A percentile compares a stretch with the other conserved stretches of the same genome.
phyloP scores from a whole-genome alignment of 768 basidiomycete genomes.

The Tricholoma saponaceum region DNA sequence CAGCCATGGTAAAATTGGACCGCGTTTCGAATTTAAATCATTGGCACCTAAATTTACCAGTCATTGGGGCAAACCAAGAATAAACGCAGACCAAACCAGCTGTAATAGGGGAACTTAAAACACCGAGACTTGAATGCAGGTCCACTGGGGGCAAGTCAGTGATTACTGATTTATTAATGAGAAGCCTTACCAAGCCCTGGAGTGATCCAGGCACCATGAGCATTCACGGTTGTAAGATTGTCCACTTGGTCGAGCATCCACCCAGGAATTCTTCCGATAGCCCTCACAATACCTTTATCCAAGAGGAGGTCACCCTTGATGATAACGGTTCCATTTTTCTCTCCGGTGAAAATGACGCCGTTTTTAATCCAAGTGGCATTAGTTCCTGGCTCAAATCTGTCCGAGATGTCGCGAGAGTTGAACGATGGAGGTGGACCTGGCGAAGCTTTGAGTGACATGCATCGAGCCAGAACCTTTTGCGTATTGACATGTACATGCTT shows the following conservation, averaged over 20 bases:
- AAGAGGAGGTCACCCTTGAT: slow-evolving; percentile 65
- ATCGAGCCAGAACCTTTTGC: slow-evolving; percentile 40
- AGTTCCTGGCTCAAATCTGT: slow-evolving; percentile 65
- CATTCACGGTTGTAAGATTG: slow-evolving; percentile 56
- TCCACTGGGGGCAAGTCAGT: slow-evolving; percentile 42
- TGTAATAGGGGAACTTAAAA: slow-evolving; percentile 60
- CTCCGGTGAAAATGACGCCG: slow-evolving; percentile 64
- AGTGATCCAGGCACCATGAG: slow-evolving; percentile 63
- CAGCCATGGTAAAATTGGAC: slow-evolving; percentile 73
- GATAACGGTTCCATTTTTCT: slow-evolving; percentile 46
- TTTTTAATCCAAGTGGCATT: slow-evolving; percentile 67
- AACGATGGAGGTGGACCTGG: slow-evolving; percentile 39
- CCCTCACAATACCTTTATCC: slow-evolving; percentile 59
- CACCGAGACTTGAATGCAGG: slow-evolving; percentile 77
- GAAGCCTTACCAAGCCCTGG: slow-evolving; percentile 51
- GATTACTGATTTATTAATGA: slow-evolving; percentile 17
- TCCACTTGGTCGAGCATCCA: slow-evolving; percentile 28
- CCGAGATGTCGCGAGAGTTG: slow-evolving; percentile 45
- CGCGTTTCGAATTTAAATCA: slow-evolving; percentile 64
- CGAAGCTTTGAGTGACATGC: slow-evolving; percentile 44
- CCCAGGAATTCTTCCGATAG: slow-evolving; percentile 49
- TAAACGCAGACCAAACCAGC: slow-evolving; percentile 23
- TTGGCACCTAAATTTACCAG: slow-evolving; percentile 30
- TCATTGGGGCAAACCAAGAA: slow-evolving; percentile 5
- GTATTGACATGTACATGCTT: slow-evolving; percentile 17